A percentile compares a stretch with the other conserved stretches of the same genome.
Evolutionary conservation across 2,329 filamentous ascomycete species (phyloP).

Genomic region (Blastomyces parvus): DNA sequence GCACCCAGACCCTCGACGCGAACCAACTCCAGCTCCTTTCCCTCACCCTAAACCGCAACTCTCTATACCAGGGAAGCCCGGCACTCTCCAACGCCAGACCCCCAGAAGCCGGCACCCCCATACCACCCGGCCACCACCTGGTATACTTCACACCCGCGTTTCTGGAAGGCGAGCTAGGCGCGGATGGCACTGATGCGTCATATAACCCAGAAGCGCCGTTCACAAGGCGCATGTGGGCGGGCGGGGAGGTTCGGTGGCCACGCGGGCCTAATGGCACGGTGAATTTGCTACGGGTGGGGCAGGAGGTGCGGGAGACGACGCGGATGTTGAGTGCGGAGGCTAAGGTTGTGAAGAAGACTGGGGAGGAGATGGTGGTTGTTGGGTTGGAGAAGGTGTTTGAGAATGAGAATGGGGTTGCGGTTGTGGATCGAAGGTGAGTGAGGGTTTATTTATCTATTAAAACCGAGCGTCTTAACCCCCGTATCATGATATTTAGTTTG

Average conservation of each 20-base stretch:
- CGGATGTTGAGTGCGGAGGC: conserved; percentile 44
- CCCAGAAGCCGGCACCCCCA: conserved; percentile 38
- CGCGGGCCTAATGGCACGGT: conserved; percentile 25
- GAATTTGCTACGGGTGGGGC: conserved; percentile 44
- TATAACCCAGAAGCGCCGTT: conserved; percentile 54
- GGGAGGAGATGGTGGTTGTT: conserved; percentile 55
- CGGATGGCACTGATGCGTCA: conserved; percentile 51
- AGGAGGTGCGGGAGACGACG: conserved; percentile 49
- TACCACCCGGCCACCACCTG: conserved; percentile 54
- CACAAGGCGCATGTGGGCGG: conserved; percentile 59
- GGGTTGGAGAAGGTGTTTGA: conserved; percentile 53
- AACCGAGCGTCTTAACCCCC: not conserved
- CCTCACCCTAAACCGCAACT: conserved; percentile 46
- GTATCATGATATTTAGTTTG: not conserved
- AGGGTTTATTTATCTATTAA: conserved; percentile 6
- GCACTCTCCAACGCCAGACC: conserved; percentile 18
- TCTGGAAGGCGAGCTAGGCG: conserved; percentile 46
- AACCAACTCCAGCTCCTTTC: conserved; percentile 56
- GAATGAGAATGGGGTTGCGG: conserved; percentile 41
- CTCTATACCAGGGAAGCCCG: conserved; percentile 33
- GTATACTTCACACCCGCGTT: conserved; percentile 54
- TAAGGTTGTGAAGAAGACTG: conserved; percentile 47
- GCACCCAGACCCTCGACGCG: conserved; percentile 47
- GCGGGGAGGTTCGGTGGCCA: conserved; percentile 49
- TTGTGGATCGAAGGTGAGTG: conserved; percentile 48